These are phyloP conservation scores for Aspergillus neoniger DNA, from an alignment of 2,329 filamentous ascomycete species.

Conservation along the genomic window DNA sequence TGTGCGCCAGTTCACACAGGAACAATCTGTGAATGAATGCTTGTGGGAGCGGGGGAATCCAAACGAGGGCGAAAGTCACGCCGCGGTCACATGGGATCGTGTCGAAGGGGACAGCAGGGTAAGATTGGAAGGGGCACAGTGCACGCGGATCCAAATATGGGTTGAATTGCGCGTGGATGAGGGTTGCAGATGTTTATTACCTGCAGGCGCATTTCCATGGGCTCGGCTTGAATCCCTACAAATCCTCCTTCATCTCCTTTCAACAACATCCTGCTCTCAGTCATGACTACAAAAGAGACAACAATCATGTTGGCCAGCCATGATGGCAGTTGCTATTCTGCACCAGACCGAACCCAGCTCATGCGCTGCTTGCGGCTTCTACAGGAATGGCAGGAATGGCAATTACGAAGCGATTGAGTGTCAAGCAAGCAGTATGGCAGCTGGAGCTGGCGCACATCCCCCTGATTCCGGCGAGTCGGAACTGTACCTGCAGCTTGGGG, in stretches of 20 bases:
- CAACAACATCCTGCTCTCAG: not conserved
- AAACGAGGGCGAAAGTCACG: not conserved
- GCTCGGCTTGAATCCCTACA: not conserved
- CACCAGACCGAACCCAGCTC: not conserved
- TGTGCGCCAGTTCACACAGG: not conserved
- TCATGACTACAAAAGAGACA: not conserved
- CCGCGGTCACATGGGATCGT: constrained; percentile 5
- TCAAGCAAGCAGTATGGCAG: not conserved
- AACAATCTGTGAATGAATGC: not conserved
- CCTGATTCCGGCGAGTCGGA: constrained; percentile 9
- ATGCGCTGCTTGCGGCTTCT: not conserved
- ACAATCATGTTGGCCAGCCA: not conserved
- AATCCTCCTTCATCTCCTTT: not conserved
- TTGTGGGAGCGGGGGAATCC: not conserved
- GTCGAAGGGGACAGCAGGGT: not conserved
- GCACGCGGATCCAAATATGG: constrained; percentile 4
- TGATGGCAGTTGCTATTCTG: not conserved
- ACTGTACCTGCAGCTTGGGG: constrained; percentile 5
- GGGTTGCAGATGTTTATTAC: not conserved
- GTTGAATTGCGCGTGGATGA: not conserved
- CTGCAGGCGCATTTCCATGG: not conserved
- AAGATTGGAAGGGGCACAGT: not conserved
- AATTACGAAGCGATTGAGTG: not conserved
- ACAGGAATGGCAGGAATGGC: not conserved
- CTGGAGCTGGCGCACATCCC: constrained; percentile 1